A percentile compares a stretch with the other conserved stretches of the same genome.
Evolutionary conservation across 805 yeast species (phyloP).

Genomic region (Candida endomychidarum): DNA sequence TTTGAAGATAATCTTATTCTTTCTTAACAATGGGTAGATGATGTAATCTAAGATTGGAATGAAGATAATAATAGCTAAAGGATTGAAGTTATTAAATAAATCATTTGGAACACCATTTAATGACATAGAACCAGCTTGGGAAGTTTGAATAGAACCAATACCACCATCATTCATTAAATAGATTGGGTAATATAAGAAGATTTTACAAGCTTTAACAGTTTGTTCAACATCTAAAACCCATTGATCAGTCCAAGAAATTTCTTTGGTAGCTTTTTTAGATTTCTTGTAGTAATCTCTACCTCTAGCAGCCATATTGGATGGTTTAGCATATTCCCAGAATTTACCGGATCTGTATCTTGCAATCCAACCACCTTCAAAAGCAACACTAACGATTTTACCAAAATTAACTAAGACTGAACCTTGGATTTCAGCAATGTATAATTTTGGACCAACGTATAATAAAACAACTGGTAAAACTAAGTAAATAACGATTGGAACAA

Average conservation of each 20-base stretch:
- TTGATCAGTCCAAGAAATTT: slow-evolving; percentile 44
- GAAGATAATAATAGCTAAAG: slow-evolving; percentile 51
- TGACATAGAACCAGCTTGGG: slow-evolving; percentile 56
- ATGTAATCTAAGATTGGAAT: slow-evolving; percentile 50
- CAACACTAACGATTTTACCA: slow-evolving; percentile 39
- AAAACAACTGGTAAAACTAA: slow-evolving; percentile 32
- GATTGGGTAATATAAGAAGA: slow-evolving; percentile 43
- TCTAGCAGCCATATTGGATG: slow-evolving; percentile 42
- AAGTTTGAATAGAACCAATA: slow-evolving; percentile 47
- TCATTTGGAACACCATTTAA: slow-evolving; percentile 56
- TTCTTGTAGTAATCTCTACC: slow-evolving; percentile 37
- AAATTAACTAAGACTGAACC: slow-evolving; percentile 51
- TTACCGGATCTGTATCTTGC: slow-evolving; percentile 37
- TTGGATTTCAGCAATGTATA: slow-evolving; percentile 33
- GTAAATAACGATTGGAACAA: slow-evolving; percentile 42
- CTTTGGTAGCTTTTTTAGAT: slow-evolving; percentile 28
- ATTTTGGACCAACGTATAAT: slow-evolving; percentile 25
- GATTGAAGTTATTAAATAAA: slow-evolving; percentile 54
- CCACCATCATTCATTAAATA: slow-evolving; percentile 47
- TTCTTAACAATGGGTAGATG: slow-evolving; percentile 50
- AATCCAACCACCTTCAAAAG: slow-evolving; percentile 44
- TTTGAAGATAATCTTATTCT: slow-evolving; percentile 37
- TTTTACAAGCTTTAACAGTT: slow-evolving; percentile 45
- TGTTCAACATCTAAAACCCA: slow-evolving; percentile 47
- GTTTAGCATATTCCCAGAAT: slow-evolving; percentile 53